These are phyloP conservation scores for Penicillium mononematosum DNA, from an alignment of 495 filamentous ascomycete species.

Conservation along the genomic window DNA sequence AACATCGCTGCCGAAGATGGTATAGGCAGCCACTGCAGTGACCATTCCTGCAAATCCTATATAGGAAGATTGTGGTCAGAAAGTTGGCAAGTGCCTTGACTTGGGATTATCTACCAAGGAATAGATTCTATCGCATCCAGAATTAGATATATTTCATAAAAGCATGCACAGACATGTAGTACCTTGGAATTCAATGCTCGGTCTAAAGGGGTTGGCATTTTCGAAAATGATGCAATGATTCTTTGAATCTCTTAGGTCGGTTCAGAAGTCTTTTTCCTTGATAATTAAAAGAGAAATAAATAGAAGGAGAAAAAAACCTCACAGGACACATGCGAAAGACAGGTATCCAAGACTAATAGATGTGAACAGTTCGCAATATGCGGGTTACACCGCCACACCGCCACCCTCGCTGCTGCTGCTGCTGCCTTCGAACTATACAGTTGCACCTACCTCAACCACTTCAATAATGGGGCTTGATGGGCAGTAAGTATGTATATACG, in stretches of 20 bases:
- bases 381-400: constrained; percentile 7
- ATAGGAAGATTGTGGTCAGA: constrained; percentile 17
- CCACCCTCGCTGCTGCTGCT: constrained; percentile 4
- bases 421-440: constrained; percentile 6
- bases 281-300: neutral
- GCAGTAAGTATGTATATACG: no score
- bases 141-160: constrained; percentile 16
- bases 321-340: constrained; percentile 6
- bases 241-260: neutral
- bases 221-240: constrained; percentile 10
- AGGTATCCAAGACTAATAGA: neutral
- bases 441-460: constrained; percentile 6
- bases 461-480: neutral
- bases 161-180: constrained; percentile 21
- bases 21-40: constrained; percentile 77
- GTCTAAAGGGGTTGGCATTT: constrained; percentile 71
- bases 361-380: constrained; percentile 7
- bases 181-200: constrained; percentile 78
- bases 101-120: constrained; percentile 51
- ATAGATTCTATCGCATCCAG: constrained; percentile 46
- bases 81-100: neutral
- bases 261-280: neutral
- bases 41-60: constrained; percentile 74
- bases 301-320: neutral
- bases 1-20: constrained; percentile 79